Base-by-base conservation (phyloP, 2,329 filamentous ascomycete genomes). In the Tolypocladium tundrense region DNA sequence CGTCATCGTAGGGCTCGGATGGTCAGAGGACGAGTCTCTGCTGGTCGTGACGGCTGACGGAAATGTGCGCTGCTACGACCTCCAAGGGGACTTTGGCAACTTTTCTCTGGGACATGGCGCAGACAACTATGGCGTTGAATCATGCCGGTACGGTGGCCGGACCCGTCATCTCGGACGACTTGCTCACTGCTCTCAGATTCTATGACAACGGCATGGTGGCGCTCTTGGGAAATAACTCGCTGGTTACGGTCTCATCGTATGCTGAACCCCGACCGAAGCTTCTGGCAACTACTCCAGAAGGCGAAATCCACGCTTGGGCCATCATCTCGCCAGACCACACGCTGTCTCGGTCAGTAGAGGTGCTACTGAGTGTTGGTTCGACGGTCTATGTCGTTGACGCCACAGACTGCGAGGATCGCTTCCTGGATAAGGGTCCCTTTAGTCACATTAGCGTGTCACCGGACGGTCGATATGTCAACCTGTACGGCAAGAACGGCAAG, bases 21-120 rank as follows among this genome's bases (percentile, higher is more conserved):
- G 94, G 94, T 96, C 92, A 24, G 93, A 96, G 67, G 91, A 97
- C 63, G 94, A 99, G 78, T 88, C 89, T 69, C 80, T 99, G 53
- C 77, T 99, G 4, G 88, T 97, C 0, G 86, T 97, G 55, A 90
- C 91, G 11, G 84, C 88, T 56, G 93, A 99, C 68, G 94, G 94
- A 31, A 93, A 86, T 1, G 93, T 97, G 50, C 83, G 92, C 60
- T 94, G 91, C 71, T 97, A 91, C 70, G 90, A 94, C 67, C 77
- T 99, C n/a, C 89, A 96, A 70, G 90, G 88, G 61, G 93, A 97
- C 69, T 99, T 99, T 69, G 90, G 88, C 19, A 92, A 96, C 59
- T 99, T 97, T 72, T 92, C 90, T 1, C 79, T 99, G 0, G 94
- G 93, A 57, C 88, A 95, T 72, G 90, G 90, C 31, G 87, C 92